Conservation (phyloP, 257 asterid genomes). For the Solanum sejunctum region DNA sequence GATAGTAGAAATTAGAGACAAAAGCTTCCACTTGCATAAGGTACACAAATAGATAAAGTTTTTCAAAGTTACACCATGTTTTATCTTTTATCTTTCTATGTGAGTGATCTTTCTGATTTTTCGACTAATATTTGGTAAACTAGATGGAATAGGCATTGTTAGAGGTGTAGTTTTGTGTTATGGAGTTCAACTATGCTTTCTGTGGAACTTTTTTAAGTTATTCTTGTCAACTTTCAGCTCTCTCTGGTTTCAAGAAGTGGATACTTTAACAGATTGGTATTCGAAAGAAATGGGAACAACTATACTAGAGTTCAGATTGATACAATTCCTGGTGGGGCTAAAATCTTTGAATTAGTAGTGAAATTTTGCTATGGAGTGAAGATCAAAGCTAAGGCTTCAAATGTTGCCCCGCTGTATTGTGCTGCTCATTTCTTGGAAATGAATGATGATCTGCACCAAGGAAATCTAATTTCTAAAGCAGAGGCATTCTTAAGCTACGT, state of each 20-base stretch:
- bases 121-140: not conserved
- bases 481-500: slow-evolving; percentile 13
- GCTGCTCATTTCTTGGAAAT: slow-evolving; percentile 25
- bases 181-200: not conserved
- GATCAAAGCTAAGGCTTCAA: slow-evolving; percentile 15
- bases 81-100: not conserved
- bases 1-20: slow-evolving; percentile 11
- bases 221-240: slow-evolving; percentile 5
- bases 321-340: slow-evolving; percentile 15
- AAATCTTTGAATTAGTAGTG: slow-evolving; percentile 14
- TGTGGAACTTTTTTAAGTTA: not conserved
- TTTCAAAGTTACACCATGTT: not conserved
- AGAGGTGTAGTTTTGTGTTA: not conserved
- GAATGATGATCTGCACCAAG: slow-evolving; percentile 13
- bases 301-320: slow-evolving; percentile 8
- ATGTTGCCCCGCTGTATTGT: slow-evolving; percentile 16
- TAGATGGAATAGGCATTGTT: not conserved
- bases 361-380: slow-evolving; percentile 20
- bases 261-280: slow-evolving; percentile 7
- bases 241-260: slow-evolving; percentile 22
- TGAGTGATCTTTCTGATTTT: not conserved
- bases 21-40: slow-evolving; percentile 18
- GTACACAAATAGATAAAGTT: not conserved
- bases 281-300: not conserved
- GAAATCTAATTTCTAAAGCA: slow-evolving; percentile 13